Evolutionary conservation across 116 monocot genomes (phyloP).

Genomic region (Posidonia oceanica): DNA sequence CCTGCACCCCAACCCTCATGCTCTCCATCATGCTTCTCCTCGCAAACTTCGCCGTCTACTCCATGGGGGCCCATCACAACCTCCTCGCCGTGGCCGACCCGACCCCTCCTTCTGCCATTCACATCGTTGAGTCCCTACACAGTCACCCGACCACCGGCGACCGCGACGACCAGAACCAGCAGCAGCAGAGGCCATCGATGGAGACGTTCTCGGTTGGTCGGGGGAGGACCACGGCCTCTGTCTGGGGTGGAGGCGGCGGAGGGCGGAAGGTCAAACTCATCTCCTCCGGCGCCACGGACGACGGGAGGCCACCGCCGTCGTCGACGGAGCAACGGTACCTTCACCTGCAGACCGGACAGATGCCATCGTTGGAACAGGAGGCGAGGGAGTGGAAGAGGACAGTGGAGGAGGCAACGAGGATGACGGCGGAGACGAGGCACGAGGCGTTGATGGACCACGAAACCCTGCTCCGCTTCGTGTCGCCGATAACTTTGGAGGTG

Average conservation of each 20-base stretch:
- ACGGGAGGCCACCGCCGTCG: slow-evolving; percentile 9
- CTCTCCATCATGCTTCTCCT: slow-evolving; percentile 85
- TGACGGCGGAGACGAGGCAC: slow-evolving; percentile 34
- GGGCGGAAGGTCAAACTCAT: slow-evolving; percentile 26
- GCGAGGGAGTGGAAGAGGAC: slow-evolving; percentile 29
- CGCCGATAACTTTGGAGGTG: slow-evolving; percentile 37
- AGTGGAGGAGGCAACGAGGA: slow-evolving; percentile 31
- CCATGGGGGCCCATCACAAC: slow-evolving; percentile 26
- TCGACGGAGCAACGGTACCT: not conserved
- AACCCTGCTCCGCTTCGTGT: slow-evolving; percentile 32
- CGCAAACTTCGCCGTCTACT: slow-evolving; percentile 77
- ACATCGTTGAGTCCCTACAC: not conserved
- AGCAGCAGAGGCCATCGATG: not conserved
- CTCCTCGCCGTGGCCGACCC: not conserved
- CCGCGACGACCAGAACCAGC: slow-evolving; percentile 3
- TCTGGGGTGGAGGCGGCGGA: slow-evolving; percentile 23
- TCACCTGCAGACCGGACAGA: not conserved
- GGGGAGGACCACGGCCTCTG: slow-evolving; percentile 4
- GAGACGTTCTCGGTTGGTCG: not conserved
- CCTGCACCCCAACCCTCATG: slow-evolving; percentile 78
- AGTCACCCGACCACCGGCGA: not conserved
- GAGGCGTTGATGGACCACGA: slow-evolving; percentile 42
- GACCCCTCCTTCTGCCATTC: not conserved
- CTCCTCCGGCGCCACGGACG: slow-evolving; percentile 33
- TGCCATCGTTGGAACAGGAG: slow-evolving; percentile 21